Conservation (phyloP, 176 grass and related monocot genomes). For the Rhipidocladum racemiflorum region DNA sequence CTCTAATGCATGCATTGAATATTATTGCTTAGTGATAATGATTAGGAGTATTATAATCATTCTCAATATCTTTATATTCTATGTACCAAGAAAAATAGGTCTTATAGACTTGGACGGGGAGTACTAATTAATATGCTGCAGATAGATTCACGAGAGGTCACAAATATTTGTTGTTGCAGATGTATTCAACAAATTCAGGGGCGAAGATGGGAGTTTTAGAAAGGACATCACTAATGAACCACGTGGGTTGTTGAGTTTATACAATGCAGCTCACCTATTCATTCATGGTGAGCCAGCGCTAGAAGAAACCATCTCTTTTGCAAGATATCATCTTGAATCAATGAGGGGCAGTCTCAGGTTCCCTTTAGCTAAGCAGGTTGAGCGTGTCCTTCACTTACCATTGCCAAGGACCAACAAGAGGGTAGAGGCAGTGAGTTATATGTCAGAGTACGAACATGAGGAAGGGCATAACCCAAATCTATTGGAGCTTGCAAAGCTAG, state of each 20-base stretch:
- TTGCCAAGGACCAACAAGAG: constrained; percentile 24
- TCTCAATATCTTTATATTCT: no score
- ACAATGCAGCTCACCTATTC: constrained; percentile 33
- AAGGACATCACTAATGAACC: constrained; percentile 2
- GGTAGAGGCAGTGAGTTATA: constrained; percentile 20
- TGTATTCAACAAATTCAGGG: constrained; percentile 33
- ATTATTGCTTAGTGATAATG: no score
- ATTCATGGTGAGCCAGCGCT: constrained; percentile 28
- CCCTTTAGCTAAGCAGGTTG: constrained; percentile 19
- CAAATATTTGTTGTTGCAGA: constrained; percentile 4
- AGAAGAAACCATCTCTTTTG: constrained; percentile 19
- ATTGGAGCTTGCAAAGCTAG: constrained; percentile 32
- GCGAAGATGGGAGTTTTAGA: neutral
- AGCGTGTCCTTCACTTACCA: constrained; percentile 27
- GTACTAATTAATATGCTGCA: neutral
- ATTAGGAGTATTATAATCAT: no score
- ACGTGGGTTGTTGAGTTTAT: constrained; percentile 36
- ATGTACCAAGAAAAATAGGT: no score
- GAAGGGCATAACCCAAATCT: neutral
- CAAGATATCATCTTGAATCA: constrained; percentile 5
- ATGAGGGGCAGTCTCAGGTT: neutral
- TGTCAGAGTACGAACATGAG: constrained; percentile 18
- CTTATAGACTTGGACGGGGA: no score
- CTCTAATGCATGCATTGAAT: no score
- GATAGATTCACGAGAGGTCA: neutral